Conservation (phyloP, 2,329 filamentous ascomycete genomes). For the Arthrobotrys conoides region DNA sequence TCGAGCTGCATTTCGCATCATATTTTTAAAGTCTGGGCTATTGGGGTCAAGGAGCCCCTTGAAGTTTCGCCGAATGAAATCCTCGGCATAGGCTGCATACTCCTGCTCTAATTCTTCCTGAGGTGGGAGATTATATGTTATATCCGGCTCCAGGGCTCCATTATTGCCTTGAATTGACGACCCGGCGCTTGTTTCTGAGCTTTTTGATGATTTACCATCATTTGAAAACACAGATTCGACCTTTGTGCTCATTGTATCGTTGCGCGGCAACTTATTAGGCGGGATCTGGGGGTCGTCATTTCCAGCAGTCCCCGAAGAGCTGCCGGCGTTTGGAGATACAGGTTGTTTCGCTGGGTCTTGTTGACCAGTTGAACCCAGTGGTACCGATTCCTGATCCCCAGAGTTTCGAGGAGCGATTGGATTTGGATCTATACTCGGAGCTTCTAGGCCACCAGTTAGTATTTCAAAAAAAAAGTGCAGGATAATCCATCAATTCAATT, state of each 20-base stretch:
- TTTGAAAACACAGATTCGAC: neutral
- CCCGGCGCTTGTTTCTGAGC: neutral
- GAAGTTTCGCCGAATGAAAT: conserved; percentile 36
- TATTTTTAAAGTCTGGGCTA: conserved; percentile 9
- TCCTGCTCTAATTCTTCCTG: conserved; percentile 18
- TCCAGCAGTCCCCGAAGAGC: neutral
- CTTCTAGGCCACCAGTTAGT: neutral
- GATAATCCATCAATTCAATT: too few relatives aligned
- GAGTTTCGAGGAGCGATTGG: neutral
- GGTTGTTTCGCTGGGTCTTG: neutral
- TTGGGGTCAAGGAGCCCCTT: conserved; percentile 26
- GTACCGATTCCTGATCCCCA: neutral
- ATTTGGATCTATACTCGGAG: neutral
- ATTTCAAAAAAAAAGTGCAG: too few relatives aligned
- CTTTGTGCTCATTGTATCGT: neutral
- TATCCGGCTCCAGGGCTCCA: neutral
- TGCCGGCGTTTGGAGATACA: too few relatives aligned
- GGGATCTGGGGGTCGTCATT: neutral
- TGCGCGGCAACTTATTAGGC: neutral
- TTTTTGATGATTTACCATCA: neutral
- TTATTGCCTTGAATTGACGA: neutral
- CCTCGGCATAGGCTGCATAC: conserved; percentile 24
- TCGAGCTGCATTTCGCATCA: conserved; percentile 22
- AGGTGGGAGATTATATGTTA: conserved; percentile 8
- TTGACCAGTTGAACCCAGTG: neutral